phyloP scores from a whole-genome alignment of 2,329 filamentous ascomycete species.

The Zymoseptoria brevis region DNA sequence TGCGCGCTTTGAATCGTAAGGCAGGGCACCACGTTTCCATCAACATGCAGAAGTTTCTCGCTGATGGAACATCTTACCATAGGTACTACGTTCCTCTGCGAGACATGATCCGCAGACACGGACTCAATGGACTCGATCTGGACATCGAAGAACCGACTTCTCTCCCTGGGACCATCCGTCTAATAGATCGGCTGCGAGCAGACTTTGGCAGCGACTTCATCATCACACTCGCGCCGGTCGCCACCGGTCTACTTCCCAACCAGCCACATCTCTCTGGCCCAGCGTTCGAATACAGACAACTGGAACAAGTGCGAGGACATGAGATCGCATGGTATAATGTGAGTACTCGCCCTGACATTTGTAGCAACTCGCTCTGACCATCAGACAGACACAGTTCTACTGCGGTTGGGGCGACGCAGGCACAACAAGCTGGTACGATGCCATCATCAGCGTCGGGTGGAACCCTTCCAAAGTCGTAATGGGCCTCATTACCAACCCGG shows the following conservation, averaged over 20 bases:
- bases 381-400: constrained; percentile 65
- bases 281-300: constrained; percentile 62
- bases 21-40: not conserved
- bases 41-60: not conserved
- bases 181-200: constrained; percentile 41
- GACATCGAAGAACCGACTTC: constrained; percentile 74
- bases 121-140: constrained; percentile 64
- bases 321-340: constrained; percentile 76
- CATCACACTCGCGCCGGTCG: constrained; percentile 75
- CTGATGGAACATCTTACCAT: not conserved
- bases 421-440: constrained; percentile 44
- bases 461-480: constrained; percentile 64
- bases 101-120: constrained; percentile 53
- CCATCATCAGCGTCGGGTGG: constrained; percentile 59
- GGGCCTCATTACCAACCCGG: constrained; percentile 71
- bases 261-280: constrained; percentile 60
- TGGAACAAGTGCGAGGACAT: constrained; percentile 59
- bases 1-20: constrained; percentile 53
- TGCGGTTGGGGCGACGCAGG: constrained; percentile 72
- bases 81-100: constrained; percentile 61
- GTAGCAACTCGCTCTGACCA: not conserved
- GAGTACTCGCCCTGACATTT: not conserved
- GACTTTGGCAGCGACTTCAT: constrained; percentile 66
- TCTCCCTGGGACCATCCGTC: constrained; percentile 51
- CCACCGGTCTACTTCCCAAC: constrained; percentile 57